Conservation (phyloP, 768 basidiomycete species). For the Calocybe gangraenosa region DNA sequence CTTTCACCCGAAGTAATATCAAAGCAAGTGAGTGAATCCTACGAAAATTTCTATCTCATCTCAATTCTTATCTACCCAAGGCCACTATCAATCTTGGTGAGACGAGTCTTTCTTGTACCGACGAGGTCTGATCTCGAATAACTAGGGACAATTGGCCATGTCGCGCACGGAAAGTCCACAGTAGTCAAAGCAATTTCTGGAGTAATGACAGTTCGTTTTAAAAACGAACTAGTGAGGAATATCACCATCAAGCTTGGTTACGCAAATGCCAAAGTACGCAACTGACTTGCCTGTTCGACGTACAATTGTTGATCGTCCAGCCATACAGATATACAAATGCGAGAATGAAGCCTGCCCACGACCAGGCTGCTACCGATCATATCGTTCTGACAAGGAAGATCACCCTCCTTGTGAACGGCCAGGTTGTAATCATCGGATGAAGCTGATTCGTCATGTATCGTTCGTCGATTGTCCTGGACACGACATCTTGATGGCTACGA, state of each 20-base stretch:
- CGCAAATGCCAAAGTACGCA: conserved; percentile 91
- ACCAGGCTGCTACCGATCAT: conserved; percentile 92
- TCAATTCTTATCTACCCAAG: conserved; percentile 35
- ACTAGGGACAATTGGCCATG: conserved; percentile 95
- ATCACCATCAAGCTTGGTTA: conserved; percentile 99
- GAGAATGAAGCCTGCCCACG: conserved; percentile 90
- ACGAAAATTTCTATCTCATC: conserved; percentile 4
- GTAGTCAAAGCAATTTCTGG: conserved; percentile 99
- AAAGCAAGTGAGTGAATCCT: conserved; percentile 63
- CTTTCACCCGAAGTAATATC: conserved; percentile 88
- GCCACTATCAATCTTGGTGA: conserved; percentile 93
- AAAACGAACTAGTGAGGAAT: conserved; percentile 98
- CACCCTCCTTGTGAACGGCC: conserved; percentile 91
- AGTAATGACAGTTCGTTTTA: conserved; percentile 97
- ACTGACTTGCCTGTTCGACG: conserved; percentile 1
- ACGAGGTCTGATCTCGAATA: conserved; percentile 10
- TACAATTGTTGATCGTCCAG: conserved; percentile 16
- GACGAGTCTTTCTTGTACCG: conserved; percentile 3
- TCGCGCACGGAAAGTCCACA: conserved; percentile 95
- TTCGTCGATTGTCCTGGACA: conserved; percentile 98
- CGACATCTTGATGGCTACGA: conserved; percentile 99
- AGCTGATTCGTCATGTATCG: conserved; percentile 92
- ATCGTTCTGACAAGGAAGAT: conserved; percentile 91
- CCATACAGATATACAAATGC: conserved; percentile 90
- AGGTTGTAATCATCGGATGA: conserved; percentile 88